Evolutionary conservation across 1,139 yeast species (phyloP), one percentile per base, ranked within the genome.

Genomic region (Suzukiozyma palmioleophila): DNA sequence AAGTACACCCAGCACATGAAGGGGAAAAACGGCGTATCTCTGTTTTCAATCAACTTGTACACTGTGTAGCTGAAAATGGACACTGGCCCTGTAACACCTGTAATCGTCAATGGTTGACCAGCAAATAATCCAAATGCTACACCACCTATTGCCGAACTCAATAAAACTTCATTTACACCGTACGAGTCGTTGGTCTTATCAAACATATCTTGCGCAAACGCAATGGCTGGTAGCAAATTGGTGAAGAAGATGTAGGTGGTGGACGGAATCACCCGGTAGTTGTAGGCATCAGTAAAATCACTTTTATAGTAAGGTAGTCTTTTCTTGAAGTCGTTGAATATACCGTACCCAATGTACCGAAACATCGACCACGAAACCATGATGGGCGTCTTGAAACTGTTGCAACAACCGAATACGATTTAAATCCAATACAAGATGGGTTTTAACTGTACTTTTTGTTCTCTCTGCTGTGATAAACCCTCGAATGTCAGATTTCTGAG

Each of bases 11-110:
- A 92, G 56, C 94, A 84, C 96, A 92, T 90, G 58, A 92, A 92
- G 18, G 92, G 89, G 60, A 92, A 87, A 57, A 77, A 92, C 0
- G 86, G 84, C 0, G 81, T 79, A 4, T 81, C 83, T 44, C 66
- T 47, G 0, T 86, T 82, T 32, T 68, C 69, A 26, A 92, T 77
- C 35, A 92, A 75, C 43, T 87, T 88, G 57, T 85, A 92, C 1
- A 92, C 92, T 0, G 97, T 90, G 52, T 88, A 88, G 56, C 88
- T 86, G 70, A 92, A 90, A 42, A 92, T 89, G 2, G 95, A 69
- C 11, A 92, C 82, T 0, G 97, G 97, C 39, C 97, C 95, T 0
- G 98, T 92, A 3, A 92, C 97, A 3, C 98, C 98, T n/a, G 92
- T 97, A 26, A 92, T 86, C 53, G 96, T 87, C 28, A 92, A 62